Percentiles rank a stretch among this genome's conserved stretches.
phyloP scores from a whole-genome alignment of 2,329 filamentous ascomycete genomes.

The Sporothrix pseudoabietina region DNA sequence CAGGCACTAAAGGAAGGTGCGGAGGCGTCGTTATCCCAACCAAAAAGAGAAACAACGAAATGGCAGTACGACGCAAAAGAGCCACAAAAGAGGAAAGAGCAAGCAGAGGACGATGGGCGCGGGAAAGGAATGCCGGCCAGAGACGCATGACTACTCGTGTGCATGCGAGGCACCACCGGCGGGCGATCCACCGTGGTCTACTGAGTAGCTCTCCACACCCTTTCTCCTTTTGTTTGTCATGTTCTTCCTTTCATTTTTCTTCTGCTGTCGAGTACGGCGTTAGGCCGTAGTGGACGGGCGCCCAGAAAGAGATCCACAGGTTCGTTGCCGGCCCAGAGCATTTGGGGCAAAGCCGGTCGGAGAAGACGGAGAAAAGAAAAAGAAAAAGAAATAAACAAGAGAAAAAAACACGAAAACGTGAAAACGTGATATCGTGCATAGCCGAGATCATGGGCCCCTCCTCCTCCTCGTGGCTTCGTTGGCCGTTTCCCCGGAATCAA shows the following conservation, averaged over 20 bases:
- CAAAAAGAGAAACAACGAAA: not conserved
- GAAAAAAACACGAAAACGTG: not conserved
- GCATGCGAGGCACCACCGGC: not conserved
- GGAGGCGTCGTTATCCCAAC: not conserved
- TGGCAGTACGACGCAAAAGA: not conserved
- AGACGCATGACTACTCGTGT: not conserved
- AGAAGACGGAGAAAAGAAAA: not conserved
- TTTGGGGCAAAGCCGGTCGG: not conserved
- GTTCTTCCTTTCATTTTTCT: not conserved
- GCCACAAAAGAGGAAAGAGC: not conserved
- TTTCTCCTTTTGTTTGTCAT: not conserved
- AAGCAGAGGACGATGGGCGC: not conserved
- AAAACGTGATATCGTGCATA: not conserved
- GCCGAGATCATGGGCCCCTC: not conserved
- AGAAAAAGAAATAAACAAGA: not conserved
- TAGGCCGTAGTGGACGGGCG: not conserved
- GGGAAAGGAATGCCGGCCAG: not conserved
- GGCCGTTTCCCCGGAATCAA: not conserved
- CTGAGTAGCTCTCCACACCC: not conserved
- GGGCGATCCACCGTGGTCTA: not conserved
- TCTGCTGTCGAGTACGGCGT: not conserved
- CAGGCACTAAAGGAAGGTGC: not conserved
- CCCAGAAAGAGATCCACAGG: not conserved
- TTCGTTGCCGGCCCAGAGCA: not conserved
- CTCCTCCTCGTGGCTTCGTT: not conserved